Evolutionary conservation across 768 basidiomycete genomes (phyloP).

Genomic region (Mycena latifolia): DNA sequence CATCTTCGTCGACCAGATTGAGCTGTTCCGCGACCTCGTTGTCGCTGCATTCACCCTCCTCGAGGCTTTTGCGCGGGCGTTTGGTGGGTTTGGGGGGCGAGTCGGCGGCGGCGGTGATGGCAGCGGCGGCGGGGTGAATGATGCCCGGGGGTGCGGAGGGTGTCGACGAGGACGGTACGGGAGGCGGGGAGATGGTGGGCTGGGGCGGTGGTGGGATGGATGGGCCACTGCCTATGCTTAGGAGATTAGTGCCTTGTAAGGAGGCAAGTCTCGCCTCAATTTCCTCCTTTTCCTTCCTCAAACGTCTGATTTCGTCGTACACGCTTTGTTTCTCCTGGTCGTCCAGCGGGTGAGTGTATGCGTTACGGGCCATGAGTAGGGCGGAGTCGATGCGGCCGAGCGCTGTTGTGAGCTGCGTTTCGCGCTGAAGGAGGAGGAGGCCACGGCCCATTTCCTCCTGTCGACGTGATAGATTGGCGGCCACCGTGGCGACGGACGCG

Average conservation of each 20-base stretch:
- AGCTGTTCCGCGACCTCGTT: background rate
- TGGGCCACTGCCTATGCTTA: too few relatives aligned
- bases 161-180: background rate
- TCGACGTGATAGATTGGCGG: background rate
- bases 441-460: conserved; percentile 1
- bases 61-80: too few relatives aligned
- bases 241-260: background rate
- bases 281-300: background rate
- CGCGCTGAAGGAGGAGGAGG: background rate
- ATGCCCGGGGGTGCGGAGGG: background rate
- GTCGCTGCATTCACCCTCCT: too few relatives aligned
- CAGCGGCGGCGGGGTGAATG: background rate
- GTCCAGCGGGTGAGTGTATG: background rate
- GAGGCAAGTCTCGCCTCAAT: background rate
- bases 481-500: background rate
- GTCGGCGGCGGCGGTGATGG: background rate
- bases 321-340: background rate
- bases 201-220: background rate
- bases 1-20: background rate
- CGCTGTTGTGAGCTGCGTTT: background rate
- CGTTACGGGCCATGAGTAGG: background rate
- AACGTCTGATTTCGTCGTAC: background rate
- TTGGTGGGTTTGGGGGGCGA: background rate
- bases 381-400: conserved; percentile 2
- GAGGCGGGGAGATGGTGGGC: background rate